Conservation (phyloP, 257 asterid genomes). For the Scutellaria baicalensis region DNA sequence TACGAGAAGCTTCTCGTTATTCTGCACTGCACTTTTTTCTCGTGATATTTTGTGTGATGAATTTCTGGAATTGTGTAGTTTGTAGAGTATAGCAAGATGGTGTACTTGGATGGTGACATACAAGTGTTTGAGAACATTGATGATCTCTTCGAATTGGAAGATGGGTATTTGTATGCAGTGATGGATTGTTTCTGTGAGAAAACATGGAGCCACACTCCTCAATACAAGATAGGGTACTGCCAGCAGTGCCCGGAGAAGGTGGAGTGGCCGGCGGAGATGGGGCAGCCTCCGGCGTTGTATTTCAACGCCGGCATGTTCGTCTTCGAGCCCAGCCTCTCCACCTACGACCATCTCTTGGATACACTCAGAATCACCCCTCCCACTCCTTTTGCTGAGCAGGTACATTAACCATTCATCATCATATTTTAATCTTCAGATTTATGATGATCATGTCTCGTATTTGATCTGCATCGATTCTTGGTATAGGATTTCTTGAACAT, state of each 20-base stretch:
- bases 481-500: slow-evolving; percentile 46
- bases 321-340: slow-evolving; percentile 30
- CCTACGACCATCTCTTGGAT: slow-evolving; percentile 17
- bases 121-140: slow-evolving; percentile 50
- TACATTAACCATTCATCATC: too few species aligned
- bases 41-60: not conserved
- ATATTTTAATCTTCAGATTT: too few species aligned
- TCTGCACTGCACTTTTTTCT: not conserved
- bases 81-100: slow-evolving; percentile 46
- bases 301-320: slow-evolving; percentile 55
- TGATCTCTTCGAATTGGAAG: slow-evolving; percentile 32
- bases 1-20: too few species aligned
- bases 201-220: slow-evolving; percentile 42
- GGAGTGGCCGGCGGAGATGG: slow-evolving; percentile 33
- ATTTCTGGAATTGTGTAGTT: slow-evolving; percentile 19
- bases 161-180: slow-evolving; percentile 41
- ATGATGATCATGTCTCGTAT: too few species aligned
- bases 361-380: slow-evolving; percentile 29
- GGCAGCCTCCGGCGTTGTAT: slow-evolving; percentile 32
- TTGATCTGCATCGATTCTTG: too few species aligned
- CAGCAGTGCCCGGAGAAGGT: slow-evolving; percentile 41
- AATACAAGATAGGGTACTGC: slow-evolving; percentile 32
- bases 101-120: slow-evolving; percentile 51
- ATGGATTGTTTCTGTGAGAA: slow-evolving; percentile 58
- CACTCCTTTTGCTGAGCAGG: slow-evolving; percentile 56